Conservation (phyloP, 1,139 yeast species). For the Yamadazyma trypodendri region DNA sequence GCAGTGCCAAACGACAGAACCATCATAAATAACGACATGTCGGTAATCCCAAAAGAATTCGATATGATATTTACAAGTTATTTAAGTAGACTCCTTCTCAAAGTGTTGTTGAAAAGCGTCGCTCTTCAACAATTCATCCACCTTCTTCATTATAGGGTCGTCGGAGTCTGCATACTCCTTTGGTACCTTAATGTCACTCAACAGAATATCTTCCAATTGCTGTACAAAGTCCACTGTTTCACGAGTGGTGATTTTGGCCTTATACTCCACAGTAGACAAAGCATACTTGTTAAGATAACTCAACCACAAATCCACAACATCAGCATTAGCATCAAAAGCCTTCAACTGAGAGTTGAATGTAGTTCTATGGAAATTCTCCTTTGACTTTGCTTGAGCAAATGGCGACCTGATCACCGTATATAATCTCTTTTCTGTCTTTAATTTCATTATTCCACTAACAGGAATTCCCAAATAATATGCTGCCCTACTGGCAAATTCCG, state of each 20-base stretch:
- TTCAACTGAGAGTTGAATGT: slow-evolving; percentile 73
- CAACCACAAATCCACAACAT: slow-evolving; percentile 78
- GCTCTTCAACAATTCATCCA: slow-evolving; percentile 62
- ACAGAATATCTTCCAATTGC: slow-evolving; percentile 30
- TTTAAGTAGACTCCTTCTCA: slow-evolving; percentile 9
- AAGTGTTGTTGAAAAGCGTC: slow-evolving; percentile 52
- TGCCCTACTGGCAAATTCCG: slow-evolving; percentile 85
- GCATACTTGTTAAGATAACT: slow-evolving; percentile 78
- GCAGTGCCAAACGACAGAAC: no score
- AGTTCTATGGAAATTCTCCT: slow-evolving; percentile 89
- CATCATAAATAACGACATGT: no score
- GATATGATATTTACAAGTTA: slow-evolving; percentile 9
- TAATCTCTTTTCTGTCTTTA: slow-evolving; percentile 66
- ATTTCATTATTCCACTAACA: slow-evolving; percentile 53
- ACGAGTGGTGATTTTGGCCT: slow-evolving; percentile 63
- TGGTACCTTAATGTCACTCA: slow-evolving; percentile 32
- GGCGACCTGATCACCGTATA: slow-evolving; percentile 96
- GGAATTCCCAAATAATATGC: slow-evolving; percentile 91
- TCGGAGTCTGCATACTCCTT: slow-evolving; percentile 38
- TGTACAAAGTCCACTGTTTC: slow-evolving; percentile 51
- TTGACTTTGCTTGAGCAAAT: slow-evolving; percentile 90
- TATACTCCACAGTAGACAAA: slow-evolving; percentile 78
- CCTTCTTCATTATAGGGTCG: slow-evolving; percentile 70
- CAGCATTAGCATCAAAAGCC: slow-evolving; percentile 85
- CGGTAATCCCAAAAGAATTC: no score